Base-by-base conservation (phyloP, 176 grass and related monocot genomes). In the Guadua angustifolia region DNA sequence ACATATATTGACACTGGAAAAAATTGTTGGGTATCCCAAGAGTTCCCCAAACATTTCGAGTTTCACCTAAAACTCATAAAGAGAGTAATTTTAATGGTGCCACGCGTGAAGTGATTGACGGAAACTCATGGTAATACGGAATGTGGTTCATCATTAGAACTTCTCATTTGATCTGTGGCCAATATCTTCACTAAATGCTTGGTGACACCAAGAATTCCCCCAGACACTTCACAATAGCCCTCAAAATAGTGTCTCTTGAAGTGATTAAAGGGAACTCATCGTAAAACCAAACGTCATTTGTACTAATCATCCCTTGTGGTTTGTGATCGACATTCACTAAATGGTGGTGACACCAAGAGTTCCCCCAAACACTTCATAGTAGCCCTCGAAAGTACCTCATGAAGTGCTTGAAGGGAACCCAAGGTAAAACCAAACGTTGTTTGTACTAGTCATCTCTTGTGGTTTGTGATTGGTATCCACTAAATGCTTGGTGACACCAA, bases 351-450 rank as follows among this genome's bases (percentile, higher is more conserved):
- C 58, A 65, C 38, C 35, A 11, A 92, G 75, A 92, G 83, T 87
- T 87, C 67, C 76, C 85, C 90, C 71, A 91, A 89, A 90, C 83
- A 89, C 88, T 89, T 92, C 88, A 92, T 66, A 5, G 5, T 4
- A 29, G 0, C n/a, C 9, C 1, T 61, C 12, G 2, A 21, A 16
- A n/a, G n/a, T n/a, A 24, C 40, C 45, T 50, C 5, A 21, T 83
- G 78, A 90, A 89, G 84, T 88, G 67, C 52, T 85, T 80, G 69
- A 71, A 88, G 72, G 59, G 67, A 92, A 92, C 80, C 85, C 89
- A 26, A 17, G 40, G 17, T 61, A 56, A 86, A 62, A 88, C 24
- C 63, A 79, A 86, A 83, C 78, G 50, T 53, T 8, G 8, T 49
- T 45, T 3, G 17, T 29, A 8, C 0, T 7, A 17, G 6, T 58